Percentiles rank a stretch among this genome's conserved stretches.
Conservation (phyloP, 1,284 basidiomycete genomes). For the Rhodotorula sp. region DNA sequence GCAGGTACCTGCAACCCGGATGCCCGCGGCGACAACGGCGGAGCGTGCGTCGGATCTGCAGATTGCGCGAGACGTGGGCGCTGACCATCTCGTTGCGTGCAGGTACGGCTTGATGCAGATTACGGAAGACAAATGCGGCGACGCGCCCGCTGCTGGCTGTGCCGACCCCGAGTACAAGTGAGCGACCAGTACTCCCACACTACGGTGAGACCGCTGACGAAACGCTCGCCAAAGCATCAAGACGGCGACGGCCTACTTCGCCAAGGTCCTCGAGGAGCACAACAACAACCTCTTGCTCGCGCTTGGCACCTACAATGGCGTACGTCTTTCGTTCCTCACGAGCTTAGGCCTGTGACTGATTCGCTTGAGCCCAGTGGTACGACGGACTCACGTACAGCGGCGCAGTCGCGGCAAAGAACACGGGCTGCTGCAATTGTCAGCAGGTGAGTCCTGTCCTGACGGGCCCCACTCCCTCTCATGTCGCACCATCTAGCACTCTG, state of each 20-base stretch:
- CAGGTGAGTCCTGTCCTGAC: conserved; percentile 30
- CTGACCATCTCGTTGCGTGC: not conserved
- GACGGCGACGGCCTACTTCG: conserved; percentile 63
- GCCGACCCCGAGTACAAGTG: conserved; percentile 48
- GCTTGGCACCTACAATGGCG: conserved; percentile 70
- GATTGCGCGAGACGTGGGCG: too few species aligned
- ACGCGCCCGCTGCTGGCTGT: conserved; percentile 67
- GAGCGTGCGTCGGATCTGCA: conserved; percentile 59
- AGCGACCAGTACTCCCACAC: too few species aligned
- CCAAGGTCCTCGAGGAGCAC: conserved; percentile 58
- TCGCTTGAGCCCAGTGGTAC: too few species aligned
- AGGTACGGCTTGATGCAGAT: conserved; percentile 25
- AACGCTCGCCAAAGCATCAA: conserved; percentile 53
- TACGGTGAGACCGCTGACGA: too few species aligned
- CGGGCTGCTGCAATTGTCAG: conserved; percentile 63
- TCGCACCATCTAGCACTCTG: not conserved
- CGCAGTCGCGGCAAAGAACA: conserved; percentile 61
- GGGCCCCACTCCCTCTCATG: too few species aligned
- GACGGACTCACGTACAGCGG: conserved; percentile 60
- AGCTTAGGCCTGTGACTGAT: too few species aligned
- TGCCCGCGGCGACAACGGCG: conserved; percentile 67
- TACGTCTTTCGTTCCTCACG: too few species aligned
- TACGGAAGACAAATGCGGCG: conserved; percentile 62
- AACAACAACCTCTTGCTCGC: conserved; percentile 63
- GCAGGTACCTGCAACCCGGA: conserved; percentile 61